A percentile compares a stretch with the other conserved stretches of the same genome.
phyloP scores from a whole-genome alignment of 2,329 filamentous ascomycete species.

The Immersiporthe knoxdaviesiana region DNA sequence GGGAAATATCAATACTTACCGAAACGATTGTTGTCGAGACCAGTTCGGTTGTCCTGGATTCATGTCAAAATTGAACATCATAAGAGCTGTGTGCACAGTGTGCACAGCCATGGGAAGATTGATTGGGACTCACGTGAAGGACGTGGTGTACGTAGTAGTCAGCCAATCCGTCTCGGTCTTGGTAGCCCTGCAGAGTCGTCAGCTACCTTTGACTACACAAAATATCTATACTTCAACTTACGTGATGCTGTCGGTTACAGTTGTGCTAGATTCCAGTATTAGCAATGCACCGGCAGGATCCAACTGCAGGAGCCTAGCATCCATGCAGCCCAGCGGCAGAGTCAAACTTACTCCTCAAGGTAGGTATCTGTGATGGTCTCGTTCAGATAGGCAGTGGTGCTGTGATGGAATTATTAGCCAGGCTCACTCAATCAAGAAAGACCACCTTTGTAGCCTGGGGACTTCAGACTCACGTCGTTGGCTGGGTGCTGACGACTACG shows the following conservation, averaged over 20 bases:
- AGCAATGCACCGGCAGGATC: not conserved
- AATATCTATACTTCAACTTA: not conserved
- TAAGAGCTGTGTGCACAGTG: too few relatives aligned
- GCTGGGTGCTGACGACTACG: not conserved
- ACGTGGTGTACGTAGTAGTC: slow-evolving; percentile 9
- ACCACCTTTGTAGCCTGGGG: not conserved
- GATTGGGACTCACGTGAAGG: slow-evolving; percentile 4
- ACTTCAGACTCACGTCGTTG: slow-evolving; percentile 9
- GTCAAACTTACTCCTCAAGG: slow-evolving; percentile 2
- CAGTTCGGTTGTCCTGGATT: slow-evolving; percentile 22
- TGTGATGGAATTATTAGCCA: not conserved
- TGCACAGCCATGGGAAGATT: not conserved
- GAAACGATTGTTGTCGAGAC: slow-evolving; percentile 25
- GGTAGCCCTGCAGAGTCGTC: slow-evolving; percentile 7
- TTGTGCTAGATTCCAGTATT: not conserved
- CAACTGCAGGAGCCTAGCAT: too few relatives aligned
- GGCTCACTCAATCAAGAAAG: not conserved
- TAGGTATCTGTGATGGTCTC: not conserved
- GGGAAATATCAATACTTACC: slow-evolving; percentile 11
- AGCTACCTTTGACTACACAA: not conserved
- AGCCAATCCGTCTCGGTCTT: slow-evolving; percentile 10
- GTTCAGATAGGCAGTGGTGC: not conserved
- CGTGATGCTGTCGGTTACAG: slow-evolving; percentile 11
- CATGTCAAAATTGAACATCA: slow-evolving; percentile 5
- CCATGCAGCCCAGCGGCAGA: not conserved